A percentile compares a stretch with the other conserved stretches of the same genome.
Evolutionary conservation across 192 early-diverging fungal species (phyloP).

Genomic region (Coemansia sp.): DNA sequence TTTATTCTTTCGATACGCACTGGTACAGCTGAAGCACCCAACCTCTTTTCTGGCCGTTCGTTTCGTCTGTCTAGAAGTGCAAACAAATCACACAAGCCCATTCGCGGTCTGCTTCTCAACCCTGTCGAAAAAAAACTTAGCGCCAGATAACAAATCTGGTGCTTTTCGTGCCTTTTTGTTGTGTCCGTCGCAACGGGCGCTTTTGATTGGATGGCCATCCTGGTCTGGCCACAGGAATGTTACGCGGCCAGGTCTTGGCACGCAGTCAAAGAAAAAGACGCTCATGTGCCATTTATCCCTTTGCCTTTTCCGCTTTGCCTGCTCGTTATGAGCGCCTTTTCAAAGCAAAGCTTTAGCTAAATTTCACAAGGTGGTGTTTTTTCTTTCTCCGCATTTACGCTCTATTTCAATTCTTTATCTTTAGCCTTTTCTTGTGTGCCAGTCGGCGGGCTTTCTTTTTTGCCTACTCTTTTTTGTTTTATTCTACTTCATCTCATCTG

Average conservation of each 20-base stretch:
- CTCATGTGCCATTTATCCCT: neutral
- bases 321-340: too few relatives aligned
- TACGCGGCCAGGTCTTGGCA: neutral
- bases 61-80: conserved; percentile 4
- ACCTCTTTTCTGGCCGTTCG: neutral
- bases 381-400: neutral
- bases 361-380: too few relatives aligned
- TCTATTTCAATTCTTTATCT: neutral
- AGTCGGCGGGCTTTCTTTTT: neutral
- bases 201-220: neutral
- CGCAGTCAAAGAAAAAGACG: neutral
- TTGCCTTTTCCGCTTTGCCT: neutral
- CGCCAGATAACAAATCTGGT: too few relatives aligned
- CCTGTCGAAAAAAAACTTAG: too few relatives aligned
- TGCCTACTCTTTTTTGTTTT: neutral
- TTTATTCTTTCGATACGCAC: too few relatives aligned
- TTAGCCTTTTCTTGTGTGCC: too few relatives aligned
- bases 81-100: neutral
- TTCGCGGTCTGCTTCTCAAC: neutral
- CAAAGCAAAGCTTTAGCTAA: too few relatives aligned
- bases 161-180: neutral
- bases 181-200: neutral
- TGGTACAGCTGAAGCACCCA: too few relatives aligned
- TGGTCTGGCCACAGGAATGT: neutral
- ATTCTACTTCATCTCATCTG: neutral